phyloP scores from a whole-genome alignment of 495 filamentous ascomycete species.

The Aspergillus kassunensis region DNA sequence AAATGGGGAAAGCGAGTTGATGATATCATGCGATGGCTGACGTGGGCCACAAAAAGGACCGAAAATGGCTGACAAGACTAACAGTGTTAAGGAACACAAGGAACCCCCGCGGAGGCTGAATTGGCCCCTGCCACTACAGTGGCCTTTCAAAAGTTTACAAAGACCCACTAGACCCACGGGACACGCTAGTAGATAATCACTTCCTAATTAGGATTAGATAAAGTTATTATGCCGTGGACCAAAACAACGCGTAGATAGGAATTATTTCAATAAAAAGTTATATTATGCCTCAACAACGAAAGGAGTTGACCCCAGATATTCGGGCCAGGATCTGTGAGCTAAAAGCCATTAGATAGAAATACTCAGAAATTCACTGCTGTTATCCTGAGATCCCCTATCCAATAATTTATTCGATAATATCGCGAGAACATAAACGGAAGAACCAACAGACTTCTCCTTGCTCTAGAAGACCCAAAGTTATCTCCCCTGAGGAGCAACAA shows the following conservation, averaged over 20 bases:
- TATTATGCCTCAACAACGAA: not conserved
- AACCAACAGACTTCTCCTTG: not conserved
- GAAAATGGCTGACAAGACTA: too few species aligned
- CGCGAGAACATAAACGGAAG: not conserved
- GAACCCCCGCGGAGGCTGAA: too few species aligned
- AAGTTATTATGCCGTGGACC: not conserved
- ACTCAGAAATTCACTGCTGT: not conserved
- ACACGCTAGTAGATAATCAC: not conserved
- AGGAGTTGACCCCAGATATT: not conserved
- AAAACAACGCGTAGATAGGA: slow-evolving; percentile 3
- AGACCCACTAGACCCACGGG: not conserved
- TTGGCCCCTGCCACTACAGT: too few species aligned
- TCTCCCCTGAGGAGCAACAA: not conserved
- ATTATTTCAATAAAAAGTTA: not conserved
- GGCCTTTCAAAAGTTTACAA: not conserved
- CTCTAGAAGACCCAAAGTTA: not conserved
- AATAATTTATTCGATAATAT: not conserved
- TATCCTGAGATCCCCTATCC: not conserved
- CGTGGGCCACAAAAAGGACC: not conserved
- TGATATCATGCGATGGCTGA: not conserved
- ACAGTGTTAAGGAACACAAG: too few species aligned
- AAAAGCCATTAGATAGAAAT: not conserved
- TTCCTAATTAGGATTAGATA: not conserved
- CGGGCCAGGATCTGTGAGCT: slow-evolving; percentile 2
- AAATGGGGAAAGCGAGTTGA: not conserved